phyloP scores from a whole-genome alignment of 768 basidiomycete species.

The Hysterangium stoloniferum region DNA sequence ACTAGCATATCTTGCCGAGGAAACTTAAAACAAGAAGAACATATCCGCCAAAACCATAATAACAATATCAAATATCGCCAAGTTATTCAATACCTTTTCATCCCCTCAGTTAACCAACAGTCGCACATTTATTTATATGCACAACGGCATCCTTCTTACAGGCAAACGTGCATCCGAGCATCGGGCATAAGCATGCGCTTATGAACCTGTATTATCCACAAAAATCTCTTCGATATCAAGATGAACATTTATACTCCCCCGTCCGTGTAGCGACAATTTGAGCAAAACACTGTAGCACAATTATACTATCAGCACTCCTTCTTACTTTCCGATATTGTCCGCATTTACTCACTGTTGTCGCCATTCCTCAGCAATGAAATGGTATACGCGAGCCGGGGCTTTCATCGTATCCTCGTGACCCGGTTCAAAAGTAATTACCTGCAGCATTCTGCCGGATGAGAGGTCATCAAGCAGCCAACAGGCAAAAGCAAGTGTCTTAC shows the following conservation, averaged over 20 bases:
- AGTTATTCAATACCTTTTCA: no score
- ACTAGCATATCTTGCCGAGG: no score
- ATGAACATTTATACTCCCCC: neutral
- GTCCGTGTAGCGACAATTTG: neutral
- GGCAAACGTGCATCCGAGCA: no score
- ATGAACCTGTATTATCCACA: neutral
- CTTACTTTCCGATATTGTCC: no score
- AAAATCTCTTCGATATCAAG: slow-evolving; percentile 2
- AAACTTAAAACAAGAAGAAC: no score
- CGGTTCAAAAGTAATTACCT: neutral
- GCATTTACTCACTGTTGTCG: neutral
- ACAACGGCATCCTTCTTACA: no score
- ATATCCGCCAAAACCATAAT: no score
- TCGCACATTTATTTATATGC: no score
- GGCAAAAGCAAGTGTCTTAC: neutral
- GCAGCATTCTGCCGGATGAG: neutral
- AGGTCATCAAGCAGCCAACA: neutral
- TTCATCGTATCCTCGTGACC: neutral
- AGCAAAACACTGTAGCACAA: neutral
- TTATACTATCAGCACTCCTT: neutral
- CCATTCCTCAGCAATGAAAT: neutral
- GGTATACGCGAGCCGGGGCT: neutral
- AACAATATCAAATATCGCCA: no score
- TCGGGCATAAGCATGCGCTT: neutral
- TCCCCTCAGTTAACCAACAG: no score